Evolutionary conservation across 805 yeast genomes (phyloP).

Genomic region (Kodamaea nitidulidarum): DNA sequence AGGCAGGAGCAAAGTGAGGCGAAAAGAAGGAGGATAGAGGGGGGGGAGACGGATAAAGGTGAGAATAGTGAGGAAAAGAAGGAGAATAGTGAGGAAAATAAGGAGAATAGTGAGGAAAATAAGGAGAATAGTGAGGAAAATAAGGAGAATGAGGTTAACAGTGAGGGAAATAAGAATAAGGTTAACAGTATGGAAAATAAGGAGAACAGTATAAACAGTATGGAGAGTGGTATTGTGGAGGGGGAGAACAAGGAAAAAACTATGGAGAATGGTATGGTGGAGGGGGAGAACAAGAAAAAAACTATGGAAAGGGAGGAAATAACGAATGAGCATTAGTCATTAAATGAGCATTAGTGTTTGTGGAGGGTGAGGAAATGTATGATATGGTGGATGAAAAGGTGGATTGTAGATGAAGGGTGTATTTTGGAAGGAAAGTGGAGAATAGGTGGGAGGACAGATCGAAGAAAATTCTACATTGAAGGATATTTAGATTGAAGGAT

Average conservation of each 20-base stretch:
- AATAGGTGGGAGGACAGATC: no score
- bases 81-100: no score
- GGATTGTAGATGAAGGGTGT: no score
- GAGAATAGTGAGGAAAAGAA: no score
- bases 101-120: no score
- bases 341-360: neutral
- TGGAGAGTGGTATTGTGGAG: neutral
- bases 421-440: no score
- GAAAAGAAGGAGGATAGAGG: neutral
- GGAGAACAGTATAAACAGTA: neutral
- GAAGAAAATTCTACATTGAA: no score
- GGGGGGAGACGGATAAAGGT: neutral
- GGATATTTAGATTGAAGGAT: no score
- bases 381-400: no score
- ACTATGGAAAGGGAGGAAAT: neutral
- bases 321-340: neutral
- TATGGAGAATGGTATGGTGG: neutral
- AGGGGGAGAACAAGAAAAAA: neutral
- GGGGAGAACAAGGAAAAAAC: neutral
- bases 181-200: neutral
- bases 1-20: conserved; percentile 21
- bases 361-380: no score
- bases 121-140: neutral
- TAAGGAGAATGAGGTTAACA: no score
- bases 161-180: neutral